Percentiles rank a stretch among this genome's conserved stretches.
Evolutionary conservation across 2,329 filamentous ascomycete species (phyloP).

Genomic region (Paracoccidioides brasiliensis): DNA sequence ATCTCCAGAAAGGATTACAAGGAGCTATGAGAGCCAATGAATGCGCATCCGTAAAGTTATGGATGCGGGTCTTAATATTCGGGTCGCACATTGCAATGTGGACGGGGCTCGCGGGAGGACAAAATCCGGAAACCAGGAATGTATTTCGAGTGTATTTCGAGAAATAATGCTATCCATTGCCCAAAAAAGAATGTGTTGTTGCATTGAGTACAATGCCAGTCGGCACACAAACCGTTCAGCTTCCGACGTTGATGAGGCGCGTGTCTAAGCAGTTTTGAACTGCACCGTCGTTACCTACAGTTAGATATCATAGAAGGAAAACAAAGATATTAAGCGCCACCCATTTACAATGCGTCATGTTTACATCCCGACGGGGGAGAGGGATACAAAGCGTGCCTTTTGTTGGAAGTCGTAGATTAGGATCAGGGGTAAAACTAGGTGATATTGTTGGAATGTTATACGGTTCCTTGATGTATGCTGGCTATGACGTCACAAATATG

Average conservation of each 20-base stretch:
- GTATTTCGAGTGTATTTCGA: too few relatives aligned
- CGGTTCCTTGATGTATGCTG: not conserved
- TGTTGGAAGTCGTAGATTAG: not conserved
- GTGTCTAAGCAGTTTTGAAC: too few relatives aligned
- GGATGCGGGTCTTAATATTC: not conserved
- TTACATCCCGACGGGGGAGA: too few relatives aligned
- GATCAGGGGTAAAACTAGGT: too few relatives aligned
- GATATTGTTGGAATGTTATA: too few relatives aligned
- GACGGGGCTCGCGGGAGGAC: not conserved
- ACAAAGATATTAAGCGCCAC: too few relatives aligned
- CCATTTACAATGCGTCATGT: too few relatives aligned
- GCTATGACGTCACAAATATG: too few relatives aligned
- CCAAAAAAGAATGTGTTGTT: not conserved
- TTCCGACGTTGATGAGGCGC: too few relatives aligned
- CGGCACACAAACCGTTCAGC: not conserved
- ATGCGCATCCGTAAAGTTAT: constrained; percentile 8
- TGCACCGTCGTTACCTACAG: not conserved
- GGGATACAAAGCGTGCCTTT: too few relatives aligned
- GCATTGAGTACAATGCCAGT: not conserved
- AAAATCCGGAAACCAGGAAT: too few relatives aligned
- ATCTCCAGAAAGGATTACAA: constrained; percentile 20
- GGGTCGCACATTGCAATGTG: too few relatives aligned
- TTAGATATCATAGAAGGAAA: not conserved
- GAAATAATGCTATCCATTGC: not conserved
- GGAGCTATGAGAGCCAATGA: constrained; percentile 29